Evolutionary conservation across 2,329 filamentous ascomycete genomes (phyloP).

Genomic region (Blastomyces parvus): DNA sequence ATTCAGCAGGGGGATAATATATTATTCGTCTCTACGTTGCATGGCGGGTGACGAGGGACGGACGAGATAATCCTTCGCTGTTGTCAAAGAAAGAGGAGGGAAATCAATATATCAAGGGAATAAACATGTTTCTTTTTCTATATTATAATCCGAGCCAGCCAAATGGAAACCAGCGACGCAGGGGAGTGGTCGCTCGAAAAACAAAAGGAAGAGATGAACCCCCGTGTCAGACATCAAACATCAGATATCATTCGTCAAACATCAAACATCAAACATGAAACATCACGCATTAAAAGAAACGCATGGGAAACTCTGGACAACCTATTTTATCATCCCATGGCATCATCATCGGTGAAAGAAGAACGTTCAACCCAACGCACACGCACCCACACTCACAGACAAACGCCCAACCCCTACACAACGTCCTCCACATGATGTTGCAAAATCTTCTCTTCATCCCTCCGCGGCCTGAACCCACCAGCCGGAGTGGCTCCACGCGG

Average conservation of each 20-base stretch:
- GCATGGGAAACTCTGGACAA: not conserved
- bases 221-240: not conserved
- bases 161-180: not conserved
- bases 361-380: not conserved
- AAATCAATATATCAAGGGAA: not conserved
- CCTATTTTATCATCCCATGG: not conserved
- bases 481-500: slow-evolving; percentile 37
- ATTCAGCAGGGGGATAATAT: slow-evolving; percentile 76
- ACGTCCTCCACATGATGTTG: slow-evolving; percentile 39
- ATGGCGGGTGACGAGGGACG: slow-evolving; percentile 60
- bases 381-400: too few relatives aligned
- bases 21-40: slow-evolving; percentile 90
- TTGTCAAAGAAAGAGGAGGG: not conserved
- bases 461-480: slow-evolving; percentile 33
- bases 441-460: slow-evolving; percentile 36
- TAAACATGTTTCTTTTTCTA: not conserved
- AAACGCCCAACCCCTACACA: slow-evolving; percentile 21
- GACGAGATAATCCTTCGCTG: not conserved
- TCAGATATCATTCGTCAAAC: not conserved
- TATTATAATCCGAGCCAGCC: not conserved
- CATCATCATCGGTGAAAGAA: not conserved
- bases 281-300: not conserved
- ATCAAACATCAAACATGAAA: too few relatives aligned
- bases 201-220: not conserved
- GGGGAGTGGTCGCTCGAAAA: not conserved